Evolutionary conservation across 495 filamentous ascomycete species (phyloP).

Genomic region (Penicillium coprophilum): DNA sequence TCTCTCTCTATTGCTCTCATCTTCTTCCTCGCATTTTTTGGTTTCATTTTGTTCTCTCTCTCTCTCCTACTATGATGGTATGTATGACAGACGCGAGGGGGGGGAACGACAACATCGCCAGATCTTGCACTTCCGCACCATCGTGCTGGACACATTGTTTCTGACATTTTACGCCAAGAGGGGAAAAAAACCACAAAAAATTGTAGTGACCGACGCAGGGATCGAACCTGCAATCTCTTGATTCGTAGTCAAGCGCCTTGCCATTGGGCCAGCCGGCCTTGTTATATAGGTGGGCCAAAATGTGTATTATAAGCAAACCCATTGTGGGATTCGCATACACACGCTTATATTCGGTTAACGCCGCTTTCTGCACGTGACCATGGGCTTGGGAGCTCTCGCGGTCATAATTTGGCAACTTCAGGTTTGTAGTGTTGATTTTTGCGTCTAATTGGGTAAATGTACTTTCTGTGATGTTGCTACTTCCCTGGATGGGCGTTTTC

Average conservation of each 20-base stretch:
- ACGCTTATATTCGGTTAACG: neutral
- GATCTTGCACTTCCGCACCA: neutral
- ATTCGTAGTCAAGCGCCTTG: conserved; percentile 72
- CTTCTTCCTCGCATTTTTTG: neutral
- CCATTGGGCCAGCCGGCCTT: conserved; percentile 60
- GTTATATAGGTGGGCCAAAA: neutral
- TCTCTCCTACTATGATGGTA: too few species aligned
- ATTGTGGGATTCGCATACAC: neutral
- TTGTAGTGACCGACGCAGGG: conserved; percentile 45
- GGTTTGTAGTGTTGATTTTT: neutral
- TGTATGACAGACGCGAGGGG: neutral
- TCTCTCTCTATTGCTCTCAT: neutral
- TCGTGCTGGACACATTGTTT: neutral
- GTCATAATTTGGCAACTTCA: neutral
- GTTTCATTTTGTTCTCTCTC: neutral
- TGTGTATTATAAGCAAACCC: neutral
- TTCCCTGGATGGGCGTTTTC: neutral
- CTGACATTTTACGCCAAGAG: neutral
- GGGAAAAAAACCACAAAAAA: conserved; percentile 17
- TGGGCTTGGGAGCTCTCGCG: too few species aligned
- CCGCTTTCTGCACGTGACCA: neutral
- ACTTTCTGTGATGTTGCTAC: neutral
- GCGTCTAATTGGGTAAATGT: neutral
- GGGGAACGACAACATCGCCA: neutral
- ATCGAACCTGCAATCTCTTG: conserved; percentile 56